Conservation (phyloP, 176 grass and related monocot genomes). For the Cocos nucifera region DNA sequence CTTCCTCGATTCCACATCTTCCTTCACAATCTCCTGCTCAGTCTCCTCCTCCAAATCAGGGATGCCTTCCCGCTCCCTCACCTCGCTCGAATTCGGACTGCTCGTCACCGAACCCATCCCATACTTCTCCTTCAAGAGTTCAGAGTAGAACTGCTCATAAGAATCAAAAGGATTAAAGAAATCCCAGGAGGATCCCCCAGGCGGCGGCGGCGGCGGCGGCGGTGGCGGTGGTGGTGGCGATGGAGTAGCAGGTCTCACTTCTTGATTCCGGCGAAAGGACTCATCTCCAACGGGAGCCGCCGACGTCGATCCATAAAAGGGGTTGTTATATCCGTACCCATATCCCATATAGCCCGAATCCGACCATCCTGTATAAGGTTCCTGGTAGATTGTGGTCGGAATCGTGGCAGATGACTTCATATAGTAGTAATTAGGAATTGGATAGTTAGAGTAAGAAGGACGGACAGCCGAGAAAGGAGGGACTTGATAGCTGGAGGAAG, state of each 20-base stretch:
- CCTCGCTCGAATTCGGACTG: conserved; percentile 76
- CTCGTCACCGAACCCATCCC: conserved; percentile 37
- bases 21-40: conserved; percentile 56
- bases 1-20: conserved; percentile 36
- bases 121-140: conserved; percentile 8
- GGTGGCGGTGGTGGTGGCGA: conserved; percentile 44
- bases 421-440: conserved; percentile 49
- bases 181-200: conserved; percentile 56
- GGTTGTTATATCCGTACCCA: conserved; percentile 43
- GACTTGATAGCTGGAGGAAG: too few relatives aligned
- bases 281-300: conserved; percentile 5
- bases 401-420: conserved; percentile 51
- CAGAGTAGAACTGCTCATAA: conserved; percentile 42
- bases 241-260: conserved; percentile 7
- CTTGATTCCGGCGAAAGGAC: neutral
- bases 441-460: too few relatives aligned
- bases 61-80: conserved; percentile 82
- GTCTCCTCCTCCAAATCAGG: conserved; percentile 92
- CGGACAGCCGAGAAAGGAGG: too few relatives aligned
- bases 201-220: too few relatives aligned
- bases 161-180: conserved; percentile 74
- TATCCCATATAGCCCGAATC: conserved; percentile 23
- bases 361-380: conserved; percentile 38
- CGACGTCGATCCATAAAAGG: conserved; percentile 22
- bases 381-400: conserved; percentile 63